Conservation (phyloP, 768 basidiomycete genomes). For the Pilatotrama ljubarskyi region DNA sequence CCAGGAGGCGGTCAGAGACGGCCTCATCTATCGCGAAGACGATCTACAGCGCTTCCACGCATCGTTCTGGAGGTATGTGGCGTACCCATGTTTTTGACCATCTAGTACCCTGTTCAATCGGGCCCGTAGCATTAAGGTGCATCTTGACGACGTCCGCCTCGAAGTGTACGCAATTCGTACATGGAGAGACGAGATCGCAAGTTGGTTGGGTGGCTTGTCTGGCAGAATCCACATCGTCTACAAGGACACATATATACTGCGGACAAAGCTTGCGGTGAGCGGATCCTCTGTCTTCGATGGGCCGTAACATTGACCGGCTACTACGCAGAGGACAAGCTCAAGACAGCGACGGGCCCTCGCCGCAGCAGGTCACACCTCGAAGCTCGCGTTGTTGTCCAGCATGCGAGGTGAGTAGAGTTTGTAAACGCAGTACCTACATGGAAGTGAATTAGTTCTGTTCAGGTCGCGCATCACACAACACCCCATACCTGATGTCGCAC, state of each 20-base stretch:
- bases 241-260: background rate
- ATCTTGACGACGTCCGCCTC: background rate
- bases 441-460: too few species aligned
- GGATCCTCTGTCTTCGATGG: background rate
- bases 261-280: background rate
- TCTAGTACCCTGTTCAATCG: too few species aligned
- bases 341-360: background rate
- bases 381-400: too few species aligned
- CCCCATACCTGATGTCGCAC: too few species aligned
- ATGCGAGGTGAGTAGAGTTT: too few species aligned
- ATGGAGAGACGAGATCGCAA: background rate
- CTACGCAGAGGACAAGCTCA: background rate
- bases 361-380: background rate
- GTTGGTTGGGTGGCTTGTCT: background rate
- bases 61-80: background rate
- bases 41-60: too few species aligned
- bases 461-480: too few species aligned
- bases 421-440: too few species aligned
- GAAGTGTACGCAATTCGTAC: background rate
- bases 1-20: too few species aligned
- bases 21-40: too few species aligned
- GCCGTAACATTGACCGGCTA: background rate
- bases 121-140: background rate
- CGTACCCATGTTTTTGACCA: too few species aligned
- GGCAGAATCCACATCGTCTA: background rate